Percentiles rank a stretch among this genome's conserved stretches.
These are phyloP conservation scores for Wickerhamomyces chambardii DNA, from an alignment of 805 yeast genomes.

Conservation along the genomic window DNA sequence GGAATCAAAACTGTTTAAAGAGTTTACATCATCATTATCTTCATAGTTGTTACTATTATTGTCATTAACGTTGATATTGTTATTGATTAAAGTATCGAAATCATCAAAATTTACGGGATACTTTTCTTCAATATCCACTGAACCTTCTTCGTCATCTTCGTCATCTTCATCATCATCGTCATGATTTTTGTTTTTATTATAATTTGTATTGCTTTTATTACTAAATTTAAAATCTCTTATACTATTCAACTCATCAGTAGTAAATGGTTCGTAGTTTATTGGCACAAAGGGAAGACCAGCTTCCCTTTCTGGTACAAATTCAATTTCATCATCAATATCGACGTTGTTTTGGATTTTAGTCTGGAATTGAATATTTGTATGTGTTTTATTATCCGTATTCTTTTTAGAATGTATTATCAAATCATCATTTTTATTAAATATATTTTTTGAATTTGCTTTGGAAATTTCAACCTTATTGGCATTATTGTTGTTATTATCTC, in stretches of 20 bases:
- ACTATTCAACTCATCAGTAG: slow-evolving; percentile 20
- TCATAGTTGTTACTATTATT: slow-evolving; percentile 17
- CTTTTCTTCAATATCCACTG: slow-evolving; percentile 5
- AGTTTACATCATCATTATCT: slow-evolving; percentile 4
- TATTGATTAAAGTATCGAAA: slow-evolving; percentile 14
- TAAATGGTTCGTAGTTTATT: slow-evolving; percentile 30
- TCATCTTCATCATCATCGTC: slow-evolving; percentile 3
- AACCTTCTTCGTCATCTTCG: slow-evolving; percentile 6
- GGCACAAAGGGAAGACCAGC: slow-evolving; percentile 35
- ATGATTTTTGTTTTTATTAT: too few relatives aligned
- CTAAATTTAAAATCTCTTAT: slow-evolving; percentile 14
- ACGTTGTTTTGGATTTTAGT: slow-evolving; percentile 6
- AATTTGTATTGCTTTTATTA: slow-evolving; percentile 5
- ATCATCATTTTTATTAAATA: slow-evolving; percentile 8
- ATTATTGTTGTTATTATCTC: slow-evolving; percentile 18
- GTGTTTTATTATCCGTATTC: slow-evolving; percentile 1
- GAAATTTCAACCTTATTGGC: slow-evolving; percentile 1
- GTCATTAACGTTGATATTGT: slow-evolving; percentile 10
- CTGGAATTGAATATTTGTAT: neutral
- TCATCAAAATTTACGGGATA: slow-evolving; percentile 17
- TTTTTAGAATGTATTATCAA: slow-evolving; percentile 9
- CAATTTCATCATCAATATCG: slow-evolving; percentile 33
- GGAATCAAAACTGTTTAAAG: slow-evolving; percentile 6
- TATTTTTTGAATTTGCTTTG: slow-evolving; percentile 6
- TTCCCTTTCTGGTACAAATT: slow-evolving; percentile 31